Base-by-base conservation (phyloP, 495 filamentous ascomycete species). In the Staphylotrichum tortipilum region DNA sequence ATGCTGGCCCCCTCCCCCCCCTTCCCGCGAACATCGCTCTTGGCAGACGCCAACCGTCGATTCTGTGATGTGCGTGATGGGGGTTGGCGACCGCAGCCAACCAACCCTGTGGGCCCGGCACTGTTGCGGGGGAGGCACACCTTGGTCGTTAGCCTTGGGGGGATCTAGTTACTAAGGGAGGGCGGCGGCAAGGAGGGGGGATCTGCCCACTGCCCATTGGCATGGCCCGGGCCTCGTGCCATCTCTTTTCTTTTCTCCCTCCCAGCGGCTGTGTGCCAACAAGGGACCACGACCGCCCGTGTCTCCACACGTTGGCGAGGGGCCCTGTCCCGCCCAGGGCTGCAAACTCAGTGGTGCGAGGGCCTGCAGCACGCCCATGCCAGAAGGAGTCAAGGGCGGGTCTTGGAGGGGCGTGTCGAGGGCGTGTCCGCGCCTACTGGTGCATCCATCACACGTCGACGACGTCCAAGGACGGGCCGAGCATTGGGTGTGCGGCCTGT, bases 381-480 rank as follows among this genome's bases (percentile, higher is more conserved):
- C 60, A 37, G 53, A 61, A 61, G 45, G 35, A 52, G 44, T 12
- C 34, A 43, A 39, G 41, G 41, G 39, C 47, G 10, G 10, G 6
- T 28, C 26, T 26, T 19, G 29, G 30, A 29, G 18, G 35, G 35
- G 28, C 33, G 28, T 50, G 59, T 59, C n/a, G n/a, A n/a, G n/a
- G n/a, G n/a, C n/a, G n/a, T n/a, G n/a, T n/a, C n/a, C n/a, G n/a
- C n/a, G n/a, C n/a, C n/a, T n/a, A n/a, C n/a, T n/a, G n/a, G n/a
- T n/a, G n/a, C n/a, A n/a, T n/a, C n/a, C n/a, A n/a, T n/a, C 53
- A 63, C 58, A 61, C 56, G 50, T n/a, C n/a, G n/a, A n/a, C n/a
- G n/a, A n/a, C n/a, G n/a, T n/a, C n/a, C n/a, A n/a, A 53, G 50
- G 56, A 48, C 58, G 58, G 61, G 19, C 55, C 55, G 53, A 50